These are phyloP conservation scores for Auriscalpium microsporum DNA, from an alignment of 768 basidiomycete species.

Conservation along the genomic window DNA sequence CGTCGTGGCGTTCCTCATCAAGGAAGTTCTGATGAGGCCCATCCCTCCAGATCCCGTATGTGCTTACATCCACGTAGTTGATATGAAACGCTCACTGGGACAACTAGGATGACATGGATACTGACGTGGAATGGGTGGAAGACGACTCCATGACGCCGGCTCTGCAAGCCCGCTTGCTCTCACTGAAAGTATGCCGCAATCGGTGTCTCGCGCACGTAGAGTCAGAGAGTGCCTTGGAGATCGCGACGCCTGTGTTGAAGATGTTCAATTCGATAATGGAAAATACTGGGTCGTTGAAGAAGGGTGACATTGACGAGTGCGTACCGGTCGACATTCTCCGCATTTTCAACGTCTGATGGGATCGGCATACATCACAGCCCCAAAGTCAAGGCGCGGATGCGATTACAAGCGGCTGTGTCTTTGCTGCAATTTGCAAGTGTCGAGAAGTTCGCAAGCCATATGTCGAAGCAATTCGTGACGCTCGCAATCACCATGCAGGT, in stretches of 20 bases:
- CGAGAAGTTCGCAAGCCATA: conserved; percentile 44
- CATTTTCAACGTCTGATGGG: not conserved
- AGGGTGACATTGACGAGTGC: conserved; percentile 44
- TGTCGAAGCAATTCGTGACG: conserved; percentile 54
- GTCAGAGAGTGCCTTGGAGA: conserved; percentile 50
- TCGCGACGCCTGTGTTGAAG: conserved; percentile 68
- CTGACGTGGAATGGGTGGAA: conserved; percentile 69
- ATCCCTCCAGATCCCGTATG: conserved; percentile 38
- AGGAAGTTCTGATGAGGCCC: conserved; percentile 58
- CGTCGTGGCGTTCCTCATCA: conserved; percentile 64
- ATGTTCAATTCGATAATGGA: conserved; percentile 68
- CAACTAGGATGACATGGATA: conserved; percentile 47
- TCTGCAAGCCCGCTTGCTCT: conserved; percentile 62
- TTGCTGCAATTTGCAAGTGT: conserved; percentile 69
- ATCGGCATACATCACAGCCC: conserved; percentile 31
- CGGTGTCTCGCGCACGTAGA: conserved; percentile 64
- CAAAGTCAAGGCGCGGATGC: conserved; percentile 64
- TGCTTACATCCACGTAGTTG: conserved; percentile 7
- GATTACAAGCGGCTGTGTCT: conserved; percentile 75
- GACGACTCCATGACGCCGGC: conserved; percentile 51
- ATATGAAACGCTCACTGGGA: not conserved
- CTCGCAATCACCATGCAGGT: conserved; percentile 77
- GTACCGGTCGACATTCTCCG: conserved; percentile 10
- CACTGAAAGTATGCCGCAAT: conserved; percentile 76
- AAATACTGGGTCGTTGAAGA: conserved; percentile 56